Conservation (phyloP, 2,329 filamentous ascomycete species). For the Elsinoe batatas region DNA sequence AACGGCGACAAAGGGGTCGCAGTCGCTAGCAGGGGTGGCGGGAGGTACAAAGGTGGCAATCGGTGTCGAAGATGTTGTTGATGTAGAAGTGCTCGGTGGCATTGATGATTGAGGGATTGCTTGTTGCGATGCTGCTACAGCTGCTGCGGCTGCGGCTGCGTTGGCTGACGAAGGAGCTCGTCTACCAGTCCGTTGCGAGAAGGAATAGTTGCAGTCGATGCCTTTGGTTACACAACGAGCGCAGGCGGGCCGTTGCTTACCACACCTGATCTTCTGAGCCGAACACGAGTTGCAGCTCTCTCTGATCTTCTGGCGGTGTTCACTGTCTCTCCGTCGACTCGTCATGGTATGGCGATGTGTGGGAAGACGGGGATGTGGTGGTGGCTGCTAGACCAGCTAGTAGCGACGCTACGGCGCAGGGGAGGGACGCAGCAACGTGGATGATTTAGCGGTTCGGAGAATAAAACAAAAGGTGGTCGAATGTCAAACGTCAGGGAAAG, state of each 20-base stretch:
- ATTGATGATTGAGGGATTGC: not conserved
- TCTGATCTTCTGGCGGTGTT: slow-evolving; percentile 14
- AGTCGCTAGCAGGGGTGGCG: slow-evolving; percentile 10
- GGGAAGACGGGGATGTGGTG: not conserved
- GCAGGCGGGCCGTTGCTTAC: slow-evolving; percentile 19
- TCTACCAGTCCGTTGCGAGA: slow-evolving; percentile 19
- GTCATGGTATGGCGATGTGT: slow-evolving; percentile 4
- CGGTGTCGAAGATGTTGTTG: slow-evolving; percentile 1
- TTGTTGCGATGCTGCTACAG: not conserved
- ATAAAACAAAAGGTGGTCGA: not conserved
- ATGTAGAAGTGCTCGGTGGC: not conserved
- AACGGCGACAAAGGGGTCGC: slow-evolving; percentile 5
- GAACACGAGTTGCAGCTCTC: slow-evolving; percentile 13
- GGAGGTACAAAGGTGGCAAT: slow-evolving; percentile 7
- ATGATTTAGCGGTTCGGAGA: slow-evolving; percentile 1
- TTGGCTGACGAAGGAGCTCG: slow-evolving; percentile 9
- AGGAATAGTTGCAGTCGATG: slow-evolving; percentile 19
- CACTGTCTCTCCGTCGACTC: slow-evolving; percentile 11
- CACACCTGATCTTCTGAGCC: slow-evolving; percentile 13
- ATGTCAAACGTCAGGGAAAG: not conserved
- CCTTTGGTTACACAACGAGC: slow-evolving; percentile 18
- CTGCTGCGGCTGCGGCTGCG: not conserved
- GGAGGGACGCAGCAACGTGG: not conserved
- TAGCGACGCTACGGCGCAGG: not conserved
- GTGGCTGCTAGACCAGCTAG: slow-evolving; percentile 9